Conservation (phyloP, 2,329 filamentous ascomycete species). For the Xylariaceae sp. region DNA sequence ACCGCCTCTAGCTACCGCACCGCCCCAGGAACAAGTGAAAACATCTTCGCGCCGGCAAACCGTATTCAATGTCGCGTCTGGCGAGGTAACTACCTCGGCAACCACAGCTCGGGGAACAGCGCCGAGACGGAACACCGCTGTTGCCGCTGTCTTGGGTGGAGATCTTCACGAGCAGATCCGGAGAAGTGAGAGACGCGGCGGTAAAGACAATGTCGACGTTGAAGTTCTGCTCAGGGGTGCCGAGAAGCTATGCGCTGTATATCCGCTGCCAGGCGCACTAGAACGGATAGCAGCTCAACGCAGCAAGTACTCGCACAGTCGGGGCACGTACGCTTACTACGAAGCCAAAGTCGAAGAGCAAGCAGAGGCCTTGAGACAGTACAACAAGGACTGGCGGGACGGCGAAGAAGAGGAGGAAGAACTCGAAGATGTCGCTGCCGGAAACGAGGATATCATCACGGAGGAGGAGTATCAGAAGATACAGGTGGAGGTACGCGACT, state of each 20-base stretch:
- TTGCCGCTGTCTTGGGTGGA: conserved; percentile 81
- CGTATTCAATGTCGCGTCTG: conserved; percentile 60
- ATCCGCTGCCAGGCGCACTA: conserved; percentile 71
- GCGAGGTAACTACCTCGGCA: conserved; percentile 54
- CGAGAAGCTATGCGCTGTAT: conserved; percentile 85
- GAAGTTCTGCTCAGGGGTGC: conserved; percentile 79
- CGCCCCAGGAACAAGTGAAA: conserved; percentile 40
- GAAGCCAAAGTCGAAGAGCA: conserved; percentile 76
- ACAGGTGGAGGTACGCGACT: conserved; percentile 58
- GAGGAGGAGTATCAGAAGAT: conserved; percentile 64
- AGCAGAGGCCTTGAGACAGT: conserved; percentile 62
- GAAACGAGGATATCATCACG: conserved; percentile 47
- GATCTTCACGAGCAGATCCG: conserved; percentile 79
- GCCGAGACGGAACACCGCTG: conserved; percentile 70
- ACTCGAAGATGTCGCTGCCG: conserved; percentile 37
- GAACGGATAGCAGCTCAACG: conserved; percentile 72
- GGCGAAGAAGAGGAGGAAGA: conserved; percentile 52
- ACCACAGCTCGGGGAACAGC: conserved; percentile 43
- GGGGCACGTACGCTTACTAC: conserved; percentile 71
- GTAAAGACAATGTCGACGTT: conserved; percentile 73
- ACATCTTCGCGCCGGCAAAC: conserved; percentile 53
- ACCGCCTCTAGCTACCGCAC: conserved; percentile 43
- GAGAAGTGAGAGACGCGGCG: conserved; percentile 46
- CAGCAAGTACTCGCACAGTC: conserved; percentile 64
- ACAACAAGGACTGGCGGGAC: conserved; percentile 60